phyloP scores from a whole-genome alignment of 2,329 filamentous ascomycete species.

The Aspergillus persii region DNA sequence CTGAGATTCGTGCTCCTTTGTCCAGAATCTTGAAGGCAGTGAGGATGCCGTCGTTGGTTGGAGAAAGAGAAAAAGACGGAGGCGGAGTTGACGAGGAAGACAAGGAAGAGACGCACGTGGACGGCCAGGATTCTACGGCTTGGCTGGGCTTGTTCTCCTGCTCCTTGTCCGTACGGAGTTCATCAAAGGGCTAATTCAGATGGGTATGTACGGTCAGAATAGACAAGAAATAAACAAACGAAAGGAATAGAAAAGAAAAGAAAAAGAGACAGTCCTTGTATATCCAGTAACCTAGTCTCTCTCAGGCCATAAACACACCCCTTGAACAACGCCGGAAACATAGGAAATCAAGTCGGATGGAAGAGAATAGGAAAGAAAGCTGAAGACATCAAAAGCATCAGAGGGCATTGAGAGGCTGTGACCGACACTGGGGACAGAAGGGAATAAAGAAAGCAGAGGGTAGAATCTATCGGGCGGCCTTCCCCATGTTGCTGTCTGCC shows the following conservation, averaged over 20 bases:
- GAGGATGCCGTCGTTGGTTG: neutral
- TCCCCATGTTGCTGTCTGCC: constrained; percentile 5
- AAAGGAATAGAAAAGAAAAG: neutral
- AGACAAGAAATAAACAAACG: neutral
- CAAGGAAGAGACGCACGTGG: neutral
- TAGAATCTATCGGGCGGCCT: neutral
- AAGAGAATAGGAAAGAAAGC: constrained; percentile 16
- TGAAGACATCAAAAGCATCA: constrained; percentile 13
- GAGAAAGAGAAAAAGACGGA: neutral
- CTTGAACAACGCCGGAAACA: constrained; percentile 28
- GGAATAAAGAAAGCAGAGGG: neutral
- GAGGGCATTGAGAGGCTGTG: neutral
- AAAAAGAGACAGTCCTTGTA: constrained; percentile 23
- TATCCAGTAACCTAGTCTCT: constrained; percentile 32
- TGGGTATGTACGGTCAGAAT: constrained; percentile 31
- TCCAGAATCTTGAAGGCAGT: neutral
- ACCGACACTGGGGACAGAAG: neutral
- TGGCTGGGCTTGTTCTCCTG: neutral
- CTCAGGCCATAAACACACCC: constrained; percentile 30
- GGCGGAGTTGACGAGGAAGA: neutral
- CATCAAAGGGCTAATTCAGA: constrained; percentile 10
- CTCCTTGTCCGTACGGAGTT: neutral
- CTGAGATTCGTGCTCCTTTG: neutral
- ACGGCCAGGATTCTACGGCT: neutral
- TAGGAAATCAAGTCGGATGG: constrained; percentile 15